Evolutionary conservation across 1,284 basidiomycete genomes (phyloP), one percentile per base, ranked within the genome.

Genomic region (Sporisorium sorghi): DNA sequence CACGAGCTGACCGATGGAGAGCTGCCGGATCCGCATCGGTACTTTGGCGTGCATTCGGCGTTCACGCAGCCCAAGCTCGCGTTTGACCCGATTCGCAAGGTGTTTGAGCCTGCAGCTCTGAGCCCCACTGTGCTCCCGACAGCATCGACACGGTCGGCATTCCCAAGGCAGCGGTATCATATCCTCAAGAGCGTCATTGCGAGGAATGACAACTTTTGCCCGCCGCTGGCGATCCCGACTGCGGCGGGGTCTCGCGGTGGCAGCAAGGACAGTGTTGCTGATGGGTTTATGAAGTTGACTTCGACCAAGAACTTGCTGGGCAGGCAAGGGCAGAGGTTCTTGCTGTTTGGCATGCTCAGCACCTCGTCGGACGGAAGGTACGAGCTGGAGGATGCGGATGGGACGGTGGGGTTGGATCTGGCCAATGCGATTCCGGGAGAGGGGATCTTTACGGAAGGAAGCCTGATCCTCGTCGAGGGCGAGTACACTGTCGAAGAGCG

Each of bases 281-380:
- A 71, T 17, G 55, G 63, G 12, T 81, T 76, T 43, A 78, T 83
- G 78, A 83, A 80, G 93, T 87, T 99, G 23, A 94, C 92, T 74
- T 96, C 96, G 2, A 99, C 94, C 6, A 97, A 97, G 85, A 96
- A 99, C 82, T 87, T 99, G 10, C 88, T 99, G 1, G 97, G 97
- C 8, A 89, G 97, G 57, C 90, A 92, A 23, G 92, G 93, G 9
- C 90, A 95, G 59, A 89, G 93, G 15, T 99, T 99, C 85, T 86
- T 99, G 46, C 88, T 99, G 3, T 91, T 99, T 50, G 97, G 97
- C 15, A 94, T 98, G 90, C 88, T 99, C 5, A 88, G 90, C 1
- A 91, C 94, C 69, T 90, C 92, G 58, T 93, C 94, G 77, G 93
- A 97, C 85, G 95, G 95, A 0, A 90, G 90, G 73, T 86, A 97